Conservation (phyloP, 805 yeast genomes). For the Candida awuae region DNA sequence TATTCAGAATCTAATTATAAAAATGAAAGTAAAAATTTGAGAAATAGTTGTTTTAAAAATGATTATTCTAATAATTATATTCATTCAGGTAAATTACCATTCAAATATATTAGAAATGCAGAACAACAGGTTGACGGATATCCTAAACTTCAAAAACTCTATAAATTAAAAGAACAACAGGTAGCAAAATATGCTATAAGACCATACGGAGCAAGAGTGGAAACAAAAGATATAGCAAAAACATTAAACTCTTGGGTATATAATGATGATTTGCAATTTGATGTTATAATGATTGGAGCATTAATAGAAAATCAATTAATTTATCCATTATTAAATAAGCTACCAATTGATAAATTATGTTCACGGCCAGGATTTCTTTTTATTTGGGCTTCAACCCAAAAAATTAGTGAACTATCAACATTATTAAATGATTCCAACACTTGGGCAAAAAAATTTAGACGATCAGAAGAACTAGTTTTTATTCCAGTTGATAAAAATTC, state of each 20-base stretch:
- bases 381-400: slow-evolving; percentile 78
- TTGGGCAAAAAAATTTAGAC: slow-evolving; percentile 61
- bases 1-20: not conserved
- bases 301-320: slow-evolving; percentile 67
- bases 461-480: slow-evolving; percentile 84
- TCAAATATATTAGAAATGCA: slow-evolving; percentile 55
- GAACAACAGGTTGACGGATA: slow-evolving; percentile 70
- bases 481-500: slow-evolving; percentile 62
- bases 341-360: slow-evolving; percentile 68
- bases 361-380: slow-evolving; percentile 82
- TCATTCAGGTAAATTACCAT: slow-evolving; percentile 57
- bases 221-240: slow-evolving; percentile 45
- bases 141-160: slow-evolving; percentile 68
- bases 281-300: slow-evolving; percentile 89
- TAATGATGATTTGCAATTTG: slow-evolving; percentile 57
- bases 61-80: slow-evolving; percentile 68
- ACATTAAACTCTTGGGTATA: slow-evolving; percentile 56
- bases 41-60: slow-evolving; percentile 36
- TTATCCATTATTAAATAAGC: slow-evolving; percentile 48
- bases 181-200: slow-evolving; percentile 42
- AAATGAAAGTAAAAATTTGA: not conserved
- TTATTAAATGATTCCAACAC: slow-evolving; percentile 31
- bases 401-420: slow-evolving; percentile 54
- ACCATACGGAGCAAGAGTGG: slow-evolving; percentile 59
- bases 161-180: slow-evolving; percentile 57